Percentiles rank a stretch among this genome's conserved stretches.
These are phyloP conservation scores for Colletotrichum musicola DNA, from an alignment of 2,329 filamentous ascomycete species.

Conservation along the genomic window DNA sequence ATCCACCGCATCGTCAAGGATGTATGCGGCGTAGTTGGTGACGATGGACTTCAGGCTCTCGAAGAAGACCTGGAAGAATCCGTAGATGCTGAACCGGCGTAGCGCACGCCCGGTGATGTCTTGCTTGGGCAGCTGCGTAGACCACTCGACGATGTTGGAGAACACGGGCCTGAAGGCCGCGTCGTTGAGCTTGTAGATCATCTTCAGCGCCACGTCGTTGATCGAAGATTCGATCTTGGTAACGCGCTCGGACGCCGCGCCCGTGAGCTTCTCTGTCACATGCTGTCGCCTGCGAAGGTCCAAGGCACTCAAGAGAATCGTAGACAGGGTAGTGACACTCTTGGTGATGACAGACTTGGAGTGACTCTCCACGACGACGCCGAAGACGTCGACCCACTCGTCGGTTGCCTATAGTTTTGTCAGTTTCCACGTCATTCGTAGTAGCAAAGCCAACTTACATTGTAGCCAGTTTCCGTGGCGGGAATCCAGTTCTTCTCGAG, in stretches of 20 bases:
- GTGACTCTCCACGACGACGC: slow-evolving; percentile 79
- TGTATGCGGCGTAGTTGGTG: slow-evolving; percentile 88
- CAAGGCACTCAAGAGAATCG: slow-evolving; percentile 69
- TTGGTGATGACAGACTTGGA: slow-evolving; percentile 84
- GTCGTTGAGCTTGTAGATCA: slow-evolving; percentile 98
- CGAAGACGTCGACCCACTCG: slow-evolving; percentile 79
- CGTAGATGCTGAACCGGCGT: slow-evolving; percentile 82
- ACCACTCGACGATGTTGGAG: slow-evolving; percentile 86
- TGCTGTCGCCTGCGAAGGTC: slow-evolving; percentile 74
- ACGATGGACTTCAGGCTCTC: slow-evolving; percentile 92
- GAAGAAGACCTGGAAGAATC: slow-evolving; percentile 85
- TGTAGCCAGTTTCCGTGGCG: slow-evolving; percentile 72
- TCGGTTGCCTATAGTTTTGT: slow-evolving; percentile 65
- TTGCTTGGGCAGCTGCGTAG: slow-evolving; percentile 71
- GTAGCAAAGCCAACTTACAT: slow-evolving; percentile 60
- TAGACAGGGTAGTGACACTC: slow-evolving; percentile 77
- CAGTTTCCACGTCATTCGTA: not conserved
- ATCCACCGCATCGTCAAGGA: slow-evolving; percentile 80
- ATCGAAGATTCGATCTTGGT: slow-evolving; percentile 70
- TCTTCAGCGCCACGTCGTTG: slow-evolving; percentile 82
- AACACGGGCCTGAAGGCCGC: slow-evolving; percentile 94
- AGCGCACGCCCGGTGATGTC: slow-evolving; percentile 69
- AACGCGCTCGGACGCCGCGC: slow-evolving; percentile 60
- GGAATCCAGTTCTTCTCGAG: slow-evolving; percentile 79
- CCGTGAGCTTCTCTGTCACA: slow-evolving; percentile 58